Conservation (phyloP, 257 asterid genomes). For the Vinca minor region DNA sequence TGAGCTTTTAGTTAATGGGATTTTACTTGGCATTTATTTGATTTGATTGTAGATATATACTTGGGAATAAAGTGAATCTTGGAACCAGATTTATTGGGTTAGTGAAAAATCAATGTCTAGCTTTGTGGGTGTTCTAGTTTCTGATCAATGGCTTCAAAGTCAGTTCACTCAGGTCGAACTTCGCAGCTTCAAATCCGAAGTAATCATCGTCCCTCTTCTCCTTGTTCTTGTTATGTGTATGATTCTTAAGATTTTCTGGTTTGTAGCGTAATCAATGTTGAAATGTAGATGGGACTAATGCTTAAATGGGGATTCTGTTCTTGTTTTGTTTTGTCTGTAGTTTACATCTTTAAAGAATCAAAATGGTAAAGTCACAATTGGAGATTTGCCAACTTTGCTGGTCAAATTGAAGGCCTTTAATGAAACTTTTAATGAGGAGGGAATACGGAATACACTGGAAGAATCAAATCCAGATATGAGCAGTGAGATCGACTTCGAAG, state of each 20-base stretch:
- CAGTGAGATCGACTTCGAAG: conserved; percentile 80
- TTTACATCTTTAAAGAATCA: conserved; percentile 55
- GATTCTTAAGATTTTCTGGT: no score
- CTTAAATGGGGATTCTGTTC: conserved; percentile 3
- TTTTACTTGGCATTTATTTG: neutral
- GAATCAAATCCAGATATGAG: conserved; percentile 45
- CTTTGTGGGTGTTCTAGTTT: conserved; percentile 72
- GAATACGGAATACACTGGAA: conserved; percentile 43
- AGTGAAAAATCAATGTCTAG: conserved; percentile 84
- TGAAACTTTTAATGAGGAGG: conserved; percentile 54
- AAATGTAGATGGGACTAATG: conserved; percentile 19
- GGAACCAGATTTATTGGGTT: neutral
- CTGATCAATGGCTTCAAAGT: conserved; percentile 96
- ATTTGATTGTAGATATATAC: conserved; percentile 4
- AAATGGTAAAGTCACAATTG: conserved; percentile 63
- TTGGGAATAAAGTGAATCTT: neutral
- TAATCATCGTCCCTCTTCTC: conserved; percentile 18
- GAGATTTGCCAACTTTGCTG: conserved; percentile 62
- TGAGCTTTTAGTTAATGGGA: conserved; percentile 3
- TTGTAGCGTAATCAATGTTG: conserved; percentile 8
- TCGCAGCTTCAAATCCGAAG: conserved; percentile 75
- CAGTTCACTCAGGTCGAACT: conserved; percentile 95
- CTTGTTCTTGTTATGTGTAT: neutral
- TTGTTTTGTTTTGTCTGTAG: conserved; percentile 31
- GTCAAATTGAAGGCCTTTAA: conserved; percentile 57